phyloP scores from a whole-genome alignment of 108 stramenopile species.

The Nitzschia sp. region DNA sequence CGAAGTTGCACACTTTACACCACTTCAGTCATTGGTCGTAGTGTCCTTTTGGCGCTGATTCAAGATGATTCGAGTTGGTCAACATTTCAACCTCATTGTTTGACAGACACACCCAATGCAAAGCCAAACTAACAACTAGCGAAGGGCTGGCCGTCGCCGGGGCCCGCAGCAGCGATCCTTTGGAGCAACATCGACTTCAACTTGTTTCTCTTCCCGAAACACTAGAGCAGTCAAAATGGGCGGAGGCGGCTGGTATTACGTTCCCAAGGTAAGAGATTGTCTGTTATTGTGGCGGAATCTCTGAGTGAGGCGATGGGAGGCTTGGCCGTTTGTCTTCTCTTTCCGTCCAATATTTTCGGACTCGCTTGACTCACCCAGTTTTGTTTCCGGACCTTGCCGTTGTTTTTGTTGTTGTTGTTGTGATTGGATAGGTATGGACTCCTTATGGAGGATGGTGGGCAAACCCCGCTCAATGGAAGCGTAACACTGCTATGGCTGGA shows the following conservation, averaged over 20 bases:
- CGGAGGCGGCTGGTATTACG: slow-evolving; percentile 85
- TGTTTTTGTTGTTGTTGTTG: slow-evolving; percentile 12
- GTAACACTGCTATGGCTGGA: slow-evolving; percentile 64
- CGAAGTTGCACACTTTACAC: too few species aligned
- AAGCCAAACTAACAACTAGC: neutral
- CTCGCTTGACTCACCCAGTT: neutral
- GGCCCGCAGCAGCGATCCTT: too few species aligned
- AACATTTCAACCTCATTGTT: too few species aligned
- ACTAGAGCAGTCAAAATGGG: slow-evolving; percentile 43
- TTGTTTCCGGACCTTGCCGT: neutral
- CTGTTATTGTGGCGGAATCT: too few species aligned
- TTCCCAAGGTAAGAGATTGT: slow-evolving; percentile 70
- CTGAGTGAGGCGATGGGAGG: neutral
- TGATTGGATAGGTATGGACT: slow-evolving; percentile 67
- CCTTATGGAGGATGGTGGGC: slow-evolving; percentile 89
- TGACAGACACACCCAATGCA: neutral
- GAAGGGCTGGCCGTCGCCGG: too few species aligned
- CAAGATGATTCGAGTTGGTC: too few species aligned
- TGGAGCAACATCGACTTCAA: neutral
- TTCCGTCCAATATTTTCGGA: neutral
- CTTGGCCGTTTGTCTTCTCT: neutral
- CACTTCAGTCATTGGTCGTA: too few species aligned
- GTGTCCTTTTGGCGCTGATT: too few species aligned
- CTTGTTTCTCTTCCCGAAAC: neutral
- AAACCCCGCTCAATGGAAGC: slow-evolving; percentile 72